Base-by-base conservation (phyloP, 331 rosid genomes). In the Acacia concinna region DNA sequence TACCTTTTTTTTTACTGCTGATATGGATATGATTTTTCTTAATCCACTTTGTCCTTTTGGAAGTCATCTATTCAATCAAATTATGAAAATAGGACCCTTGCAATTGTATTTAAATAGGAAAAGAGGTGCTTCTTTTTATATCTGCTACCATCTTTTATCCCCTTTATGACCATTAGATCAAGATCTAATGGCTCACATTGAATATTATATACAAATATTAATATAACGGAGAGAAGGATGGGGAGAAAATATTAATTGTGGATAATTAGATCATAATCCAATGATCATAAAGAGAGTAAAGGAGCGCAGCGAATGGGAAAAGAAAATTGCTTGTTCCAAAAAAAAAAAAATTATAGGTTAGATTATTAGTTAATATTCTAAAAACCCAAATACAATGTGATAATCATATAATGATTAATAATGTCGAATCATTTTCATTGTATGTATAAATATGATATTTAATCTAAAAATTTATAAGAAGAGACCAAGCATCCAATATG, bases 41-140 rank as follows among this genome's bases (percentile, higher is more conserved):
- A 13, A 54, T 68, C 79, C 68, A 73, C 71, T 27, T 30, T 62
- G 67, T 64, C 18, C 18, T 75, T 64, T 20, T 21, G 5, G 52
- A 31, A 32, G 31, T 27, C 66, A 27, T 9, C 21, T 67, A 12
- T 21, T 67, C 32, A 1, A 11, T 38, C 17, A 44, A 70, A 70
- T 43, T 68, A 8, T 8, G 60, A 71, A 46, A 34, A 13, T 3
- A 40, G 6, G 14, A 44, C 38, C 23, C 27, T 69, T 41, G 40
- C 41, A 70, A 27, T 70, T 12, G 54, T 13, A 68, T 41, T 52
- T 12, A n/a, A 40, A 37, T 4, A 25, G 35, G 11, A 31, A 40
- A 13, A 37, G 15, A 20, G n/a, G n/a, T n/a, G n/a, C n/a, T n/a
- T n/a, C n/a, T n/a, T n/a, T n/a, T n/a, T n/a, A n/a, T n/a, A n/a